phyloP scores from a whole-genome alignment of 371 early-diverging fungal genomes.

The Coemansia sp. region DNA sequence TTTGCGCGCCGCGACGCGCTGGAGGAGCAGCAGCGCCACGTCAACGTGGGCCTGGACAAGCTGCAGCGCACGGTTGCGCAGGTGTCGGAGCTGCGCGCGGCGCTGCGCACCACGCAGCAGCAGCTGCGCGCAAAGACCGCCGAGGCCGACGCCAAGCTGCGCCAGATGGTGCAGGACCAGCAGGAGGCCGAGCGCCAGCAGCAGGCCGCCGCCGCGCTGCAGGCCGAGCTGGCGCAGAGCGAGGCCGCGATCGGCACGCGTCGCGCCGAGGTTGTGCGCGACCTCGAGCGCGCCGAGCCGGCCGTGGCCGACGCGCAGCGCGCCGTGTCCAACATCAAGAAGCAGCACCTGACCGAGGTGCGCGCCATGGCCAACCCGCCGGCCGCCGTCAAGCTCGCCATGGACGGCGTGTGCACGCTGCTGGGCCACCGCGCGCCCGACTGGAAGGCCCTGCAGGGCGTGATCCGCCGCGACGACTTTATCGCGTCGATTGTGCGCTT shows the following conservation, averaged over 20 bases:
- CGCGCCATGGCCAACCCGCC: conserved; percentile 98
- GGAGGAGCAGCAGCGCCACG: conserved; percentile 97
- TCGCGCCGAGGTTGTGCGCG: conserved; percentile 76
- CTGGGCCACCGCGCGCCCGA: conserved; percentile 84
- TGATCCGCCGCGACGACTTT: conserved; percentile 96
- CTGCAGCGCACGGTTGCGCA: conserved; percentile 93
- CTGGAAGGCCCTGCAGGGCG: conserved; percentile 86
- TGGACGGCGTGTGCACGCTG: conserved; percentile 97
- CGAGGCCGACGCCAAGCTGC: conserved; percentile 93
- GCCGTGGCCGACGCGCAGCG: conserved; percentile 96
- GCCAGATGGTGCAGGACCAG: conserved; percentile 95
- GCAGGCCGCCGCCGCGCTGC: conserved; percentile 76
- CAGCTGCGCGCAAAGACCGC: conserved; percentile 86
- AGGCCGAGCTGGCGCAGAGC: conserved; percentile 74
- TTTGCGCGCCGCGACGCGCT: conserved; percentile 92
- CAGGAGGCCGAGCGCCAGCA: conserved; percentile 94
- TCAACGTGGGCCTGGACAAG: conserved; percentile 96
- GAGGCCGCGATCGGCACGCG: conserved; percentile 81
- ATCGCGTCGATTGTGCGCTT: conserved; percentile 96
- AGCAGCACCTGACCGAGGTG: conserved; percentile 97
- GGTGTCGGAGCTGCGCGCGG: conserved; percentile 90
- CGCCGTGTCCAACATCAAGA: conserved; percentile 92
- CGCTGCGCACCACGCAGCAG: conserved; percentile 83
- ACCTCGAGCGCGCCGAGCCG: conserved; percentile 95
- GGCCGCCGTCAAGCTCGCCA: conserved; percentile 91